Percentiles rank a stretch among this genome's conserved stretches.
Evolutionary conservation across 2,329 filamentous ascomycete species (phyloP).

Genomic region (Tetracladium maxilliforme): DNA sequence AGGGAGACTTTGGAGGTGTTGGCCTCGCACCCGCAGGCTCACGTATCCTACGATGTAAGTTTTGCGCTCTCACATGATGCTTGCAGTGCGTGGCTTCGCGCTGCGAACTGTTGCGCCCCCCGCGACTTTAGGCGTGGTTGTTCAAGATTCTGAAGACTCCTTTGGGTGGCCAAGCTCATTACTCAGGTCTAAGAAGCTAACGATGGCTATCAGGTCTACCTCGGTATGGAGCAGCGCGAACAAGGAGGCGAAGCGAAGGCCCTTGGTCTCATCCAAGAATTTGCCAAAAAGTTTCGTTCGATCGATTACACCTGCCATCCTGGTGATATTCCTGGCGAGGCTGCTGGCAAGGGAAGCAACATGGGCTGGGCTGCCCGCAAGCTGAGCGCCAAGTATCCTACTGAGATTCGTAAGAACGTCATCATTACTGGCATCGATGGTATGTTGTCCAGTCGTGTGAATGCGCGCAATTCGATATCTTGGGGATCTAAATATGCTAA

Average conservation of each 20-base stretch:
- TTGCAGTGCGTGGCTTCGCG: not conserved
- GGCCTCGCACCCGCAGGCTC: slow-evolving; percentile 49
- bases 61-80: not conserved
- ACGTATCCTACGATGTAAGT: slow-evolving; percentile 54
- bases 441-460: too few relatives aligned
- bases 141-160: not conserved
- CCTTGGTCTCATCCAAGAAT: slow-evolving; percentile 42
- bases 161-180: not conserved
- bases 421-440: slow-evolving; percentile 61
- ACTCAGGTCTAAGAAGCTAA: too few relatives aligned
- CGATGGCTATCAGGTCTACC: slow-evolving; percentile 57
- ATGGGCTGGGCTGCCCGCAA: slow-evolving; percentile 55
- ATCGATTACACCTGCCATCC: slow-evolving; percentile 58
- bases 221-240: slow-evolving; percentile 62
- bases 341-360: slow-evolving; percentile 63
- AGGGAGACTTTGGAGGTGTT: slow-evolving; percentile 55
- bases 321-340: slow-evolving; percentile 47
- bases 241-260: slow-evolving; percentile 45
- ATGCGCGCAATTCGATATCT: not conserved
- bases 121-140: not conserved
- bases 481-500: slow-evolving; percentile 1
- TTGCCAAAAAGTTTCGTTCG: slow-evolving; percentile 47
- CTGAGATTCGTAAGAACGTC: slow-evolving; percentile 38
- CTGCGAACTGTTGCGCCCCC: not conserved
- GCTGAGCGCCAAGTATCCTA: slow-evolving; percentile 44